Base-by-base conservation (phyloP, 2,329 filamentous ascomycete species). In the Talaromyces sp. region DNA sequence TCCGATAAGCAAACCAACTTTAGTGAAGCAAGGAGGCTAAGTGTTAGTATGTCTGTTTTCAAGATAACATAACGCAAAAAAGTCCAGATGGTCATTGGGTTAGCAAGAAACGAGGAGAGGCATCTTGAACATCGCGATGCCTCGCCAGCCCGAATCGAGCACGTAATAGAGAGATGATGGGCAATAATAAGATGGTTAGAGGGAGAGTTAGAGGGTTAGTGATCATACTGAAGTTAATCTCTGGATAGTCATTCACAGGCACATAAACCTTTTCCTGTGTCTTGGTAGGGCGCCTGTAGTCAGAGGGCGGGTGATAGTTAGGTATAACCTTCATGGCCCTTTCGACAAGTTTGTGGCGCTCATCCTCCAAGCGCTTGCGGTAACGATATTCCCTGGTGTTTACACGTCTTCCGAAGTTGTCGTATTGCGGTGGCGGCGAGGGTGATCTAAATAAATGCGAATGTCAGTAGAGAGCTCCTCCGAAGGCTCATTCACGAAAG, bases 151-250 rank as follows among this genome's bases (percentile, higher is more conserved):
- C 72, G 70, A 74, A 72, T 73, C 70, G 73, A 78, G 75, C 73
- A 78, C 69, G 60, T 69, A 36, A 72, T 65, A 64, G 73, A 57
- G 39, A 61, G 56, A 59, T 40, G 59, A 66, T 62, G 68, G 63
- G 65, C 67, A 70, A 68, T 37, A 21, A 56, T 63, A 64, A 71
- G 73, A 78, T 75, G 72, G 77, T 89, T 87, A 89, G 86, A 52
- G 48, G 54, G 84, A 82, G 50, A 53, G 86, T 89, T 88, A 87
- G 86, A 91, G 91, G 91, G 91, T 96, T 96, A 96, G 92, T 88
- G 92, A 94, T 93, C 93, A 93, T 97, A 99, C 94, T 99, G 91
- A 99, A 99, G 88, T 99, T 99, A 87, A 99, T 97, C 79, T 99
- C 94, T 83, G 94, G 94, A 77, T 99, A 99, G 79, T 99, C 94